Percentiles rank a stretch among this genome's conserved stretches.
Conservation (phyloP, 352 stramenopile species). For the Pythium periplocum region DNA sequence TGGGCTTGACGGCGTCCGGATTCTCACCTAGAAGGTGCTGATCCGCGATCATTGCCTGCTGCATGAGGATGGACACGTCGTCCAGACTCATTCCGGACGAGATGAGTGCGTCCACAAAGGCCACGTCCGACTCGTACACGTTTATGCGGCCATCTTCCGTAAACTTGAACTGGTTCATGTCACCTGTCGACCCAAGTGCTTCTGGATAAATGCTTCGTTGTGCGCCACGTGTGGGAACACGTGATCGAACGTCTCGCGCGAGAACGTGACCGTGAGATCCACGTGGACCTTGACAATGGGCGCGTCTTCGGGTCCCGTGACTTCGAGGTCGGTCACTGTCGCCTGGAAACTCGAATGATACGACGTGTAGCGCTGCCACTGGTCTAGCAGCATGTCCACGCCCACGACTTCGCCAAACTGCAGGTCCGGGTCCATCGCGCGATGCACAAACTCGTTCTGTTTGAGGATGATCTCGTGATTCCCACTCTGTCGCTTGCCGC, state of each 20-base stretch:
- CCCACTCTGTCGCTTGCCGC: constrained; percentile 4
- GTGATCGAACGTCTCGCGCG: constrained; percentile 25
- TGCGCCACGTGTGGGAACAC: constrained; percentile 32
- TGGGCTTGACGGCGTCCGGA: not conserved
- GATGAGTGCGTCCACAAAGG: constrained; percentile 45
- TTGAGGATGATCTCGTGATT: constrained; percentile 1
- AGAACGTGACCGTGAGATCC: constrained; percentile 20
- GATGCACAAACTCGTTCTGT: constrained; percentile 9
- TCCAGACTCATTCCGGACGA: constrained; percentile 21
- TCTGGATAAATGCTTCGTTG: constrained; percentile 29
- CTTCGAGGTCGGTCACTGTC: constrained; percentile 14
- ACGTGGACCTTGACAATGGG: constrained; percentile 16
- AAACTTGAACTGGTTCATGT: constrained; percentile 54
- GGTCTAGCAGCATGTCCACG: constrained; percentile 10
- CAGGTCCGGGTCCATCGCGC: constrained; percentile 7
- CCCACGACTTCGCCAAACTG: constrained; percentile 9
- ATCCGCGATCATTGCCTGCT: constrained; percentile 39
- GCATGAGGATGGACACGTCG: constrained; percentile 46
- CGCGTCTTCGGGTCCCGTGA: constrained; percentile 11
- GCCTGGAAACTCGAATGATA: constrained; percentile 16
- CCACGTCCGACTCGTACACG: constrained; percentile 54
- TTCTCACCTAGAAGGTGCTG: constrained; percentile 33
- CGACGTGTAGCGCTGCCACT: constrained; percentile 19
- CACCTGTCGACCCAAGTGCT: constrained; percentile 43
- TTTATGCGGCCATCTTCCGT: constrained; percentile 31